These are phyloP conservation scores for Cnidoscolus chayamansa DNA, from an alignment of 441 rosid genomes.

Conservation along the genomic window DNA sequence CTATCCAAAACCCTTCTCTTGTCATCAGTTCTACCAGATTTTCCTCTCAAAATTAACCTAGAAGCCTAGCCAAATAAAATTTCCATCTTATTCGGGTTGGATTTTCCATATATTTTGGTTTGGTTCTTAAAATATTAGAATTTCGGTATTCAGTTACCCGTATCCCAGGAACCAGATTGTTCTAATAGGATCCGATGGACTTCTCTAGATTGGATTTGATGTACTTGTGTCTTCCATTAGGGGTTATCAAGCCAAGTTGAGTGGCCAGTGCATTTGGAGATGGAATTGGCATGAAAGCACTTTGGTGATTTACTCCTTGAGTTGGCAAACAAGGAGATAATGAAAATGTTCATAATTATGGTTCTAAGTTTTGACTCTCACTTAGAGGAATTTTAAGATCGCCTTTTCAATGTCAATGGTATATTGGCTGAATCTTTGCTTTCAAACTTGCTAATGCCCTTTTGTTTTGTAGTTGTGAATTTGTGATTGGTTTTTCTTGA, in stretches of 20 bases:
- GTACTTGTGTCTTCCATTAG: no score
- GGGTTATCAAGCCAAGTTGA: background rate
- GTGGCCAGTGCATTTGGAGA: background rate
- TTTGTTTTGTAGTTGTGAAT: background rate
- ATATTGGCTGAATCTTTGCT: background rate
- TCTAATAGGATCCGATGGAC: no score
- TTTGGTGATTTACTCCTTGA: background rate
- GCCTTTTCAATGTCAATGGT: background rate
- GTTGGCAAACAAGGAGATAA: background rate
- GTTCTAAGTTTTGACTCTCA: background rate
- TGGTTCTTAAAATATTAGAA: no score
- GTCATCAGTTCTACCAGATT: no score
- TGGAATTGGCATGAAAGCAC: background rate
- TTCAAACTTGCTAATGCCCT: background rate
- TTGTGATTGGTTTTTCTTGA: background rate
- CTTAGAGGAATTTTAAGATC: background rate
- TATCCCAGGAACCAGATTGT: no score
- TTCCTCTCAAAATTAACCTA: no score
- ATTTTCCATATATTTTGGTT: no score
- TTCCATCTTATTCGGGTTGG: no score
- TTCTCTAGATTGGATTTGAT: no score
- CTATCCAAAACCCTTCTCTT: no score
- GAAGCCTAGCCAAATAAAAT: no score
- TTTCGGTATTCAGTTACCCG: no score
- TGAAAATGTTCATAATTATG: background rate